A percentile compares a stretch with the other conserved stretches of the same genome.
Conservation (phyloP, 495 filamentous ascomycete genomes). For the Aspergillus incahuasiensis region DNA sequence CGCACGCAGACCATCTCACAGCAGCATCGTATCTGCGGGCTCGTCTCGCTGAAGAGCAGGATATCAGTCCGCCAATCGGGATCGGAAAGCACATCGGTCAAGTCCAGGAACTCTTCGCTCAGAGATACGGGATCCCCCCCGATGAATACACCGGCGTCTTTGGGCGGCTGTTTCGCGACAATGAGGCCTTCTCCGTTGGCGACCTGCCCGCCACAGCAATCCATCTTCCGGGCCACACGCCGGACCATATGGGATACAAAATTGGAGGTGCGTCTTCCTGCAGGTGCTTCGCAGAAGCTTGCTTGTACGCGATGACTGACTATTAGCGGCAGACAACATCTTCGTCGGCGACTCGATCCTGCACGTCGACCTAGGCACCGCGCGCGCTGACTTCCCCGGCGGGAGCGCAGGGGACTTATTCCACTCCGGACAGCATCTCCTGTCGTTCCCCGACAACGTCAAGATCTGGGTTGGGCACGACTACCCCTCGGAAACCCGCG, state of each 20-base stretch:
- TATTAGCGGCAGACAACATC: constrained; percentile 37
- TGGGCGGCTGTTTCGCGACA: constrained; percentile 49
- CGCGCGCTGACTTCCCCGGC: constrained; percentile 57
- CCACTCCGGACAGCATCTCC: constrained; percentile 40
- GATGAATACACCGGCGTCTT: constrained; percentile 44
- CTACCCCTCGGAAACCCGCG: constrained; percentile 30
- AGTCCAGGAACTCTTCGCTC: constrained; percentile 47
- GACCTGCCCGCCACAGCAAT: constrained; percentile 40
- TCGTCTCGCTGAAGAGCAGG: constrained; percentile 23
- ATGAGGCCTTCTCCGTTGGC: constrained; percentile 49
- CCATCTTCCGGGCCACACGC: constrained; percentile 58
- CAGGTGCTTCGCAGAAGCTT: no score
- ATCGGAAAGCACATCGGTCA: constrained; percentile 52
- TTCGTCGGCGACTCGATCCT: constrained; percentile 61
- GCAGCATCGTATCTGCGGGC: constrained; percentile 51
- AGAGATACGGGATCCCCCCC: constrained; percentile 39
- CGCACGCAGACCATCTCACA: constrained; percentile 61
- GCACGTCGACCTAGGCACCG: constrained; percentile 54
- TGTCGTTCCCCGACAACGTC: constrained; percentile 39
- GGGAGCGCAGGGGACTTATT: constrained; percentile 46
- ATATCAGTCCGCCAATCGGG: constrained; percentile 34
- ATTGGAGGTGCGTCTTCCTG: constrained; percentile 39
- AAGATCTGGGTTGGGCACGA: constrained; percentile 51
- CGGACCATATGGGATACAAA: constrained; percentile 56
- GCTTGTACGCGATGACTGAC: no score